Base-by-base conservation (phyloP, 139 green algal genomes). In the Penium margaritaceum region DNA sequence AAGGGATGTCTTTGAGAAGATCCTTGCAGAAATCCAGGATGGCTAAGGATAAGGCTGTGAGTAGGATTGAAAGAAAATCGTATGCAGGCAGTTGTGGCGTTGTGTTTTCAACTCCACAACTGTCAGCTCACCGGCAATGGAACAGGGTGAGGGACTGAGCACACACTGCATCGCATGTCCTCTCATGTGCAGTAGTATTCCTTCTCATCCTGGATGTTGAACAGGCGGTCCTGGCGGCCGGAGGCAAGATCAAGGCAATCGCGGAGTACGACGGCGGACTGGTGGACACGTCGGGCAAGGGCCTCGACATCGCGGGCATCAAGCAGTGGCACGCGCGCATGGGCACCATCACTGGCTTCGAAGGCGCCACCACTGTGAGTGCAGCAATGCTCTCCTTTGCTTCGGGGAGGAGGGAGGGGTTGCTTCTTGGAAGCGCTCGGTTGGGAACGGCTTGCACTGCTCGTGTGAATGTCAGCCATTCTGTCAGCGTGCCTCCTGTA, bases 221-320 rank as follows among this genome's bases (percentile, higher is more conserved):
- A n/a, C 72, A 85, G 77, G 81, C 69, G 32, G 21, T 84, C 4
- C 19, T 34, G 14, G 37, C 71, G 17, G 46, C 80, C 12, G 80
- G 80, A 17, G 78, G 54, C 15, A 84, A 76, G 21, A 54, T 84
- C 7, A 44, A 83, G 3, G 78, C 30, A 6, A 57, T 84, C 27
- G 76, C 51, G 19, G 78, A 84, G 53, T 38, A 81, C 30, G 46
- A 84, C 34, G 77, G 78, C 9, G 77, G 37, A 2, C 24, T 84
- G 32, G 14, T 72, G 27, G 72, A 85, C 47, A 44, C 81, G 57
- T 43, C 57, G 4, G 77, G 77, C 17, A 58, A 67, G 39, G 78
- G 74, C 55, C 19, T 84, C 24, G 74, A 81, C 46, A 60, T 77
- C 24, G 54, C 36, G 19, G 67, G 70, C 17, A 27, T 81, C 29